Base-by-base conservation (phyloP, 2,329 filamentous ascomycete genomes). In the Incumbomyces lentus region DNA sequence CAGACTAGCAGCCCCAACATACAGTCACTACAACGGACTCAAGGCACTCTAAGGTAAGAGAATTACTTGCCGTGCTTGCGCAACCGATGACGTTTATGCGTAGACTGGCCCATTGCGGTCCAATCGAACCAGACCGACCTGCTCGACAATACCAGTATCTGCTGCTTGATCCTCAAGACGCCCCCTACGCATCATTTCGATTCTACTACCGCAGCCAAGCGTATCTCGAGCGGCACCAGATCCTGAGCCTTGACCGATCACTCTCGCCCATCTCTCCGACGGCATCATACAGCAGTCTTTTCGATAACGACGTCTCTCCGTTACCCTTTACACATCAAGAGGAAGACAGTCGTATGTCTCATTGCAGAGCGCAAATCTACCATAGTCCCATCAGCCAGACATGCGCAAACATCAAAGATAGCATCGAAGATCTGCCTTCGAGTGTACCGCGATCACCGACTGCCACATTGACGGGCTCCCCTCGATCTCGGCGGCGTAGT, bases 161-260 rank as follows among this genome's bases (percentile, higher is more conserved):
- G 1, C 63, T 75, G 14, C 57, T 73, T 16, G 71, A 75, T 55
- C 63, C 70, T 1, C 44, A 67, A 6, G 68, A 74, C 51, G 55
- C 63, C 52, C 72, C 72, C 2, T 73, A 69, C 49, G 70, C 62
- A 3, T 67, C 59, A 1, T 72, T 75, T 50, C 59, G 63, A 12
- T 57, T 56, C 45, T 51, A 49, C 18, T 56, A 42, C 39, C 50
- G 53, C n/a, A 44, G 44, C 33, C 32, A 44, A 40, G 50, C 49
- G 49, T n/a, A 49, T 46, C 43, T 39, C 26, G 22, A 35, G 19
- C 13, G 8, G 36, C 41, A 36, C 29, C 34, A 32, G 11, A n/a
- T 46, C 13, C 22, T 46, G 2, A 16, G 7, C 12, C 10, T 3
- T 8, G 26, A 32, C 22, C 19, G 35, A 31, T 46, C 43, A 12